Evolutionary conservation across 306 rosid species (phyloP).

Genomic region (Trifolium pratense): DNA sequence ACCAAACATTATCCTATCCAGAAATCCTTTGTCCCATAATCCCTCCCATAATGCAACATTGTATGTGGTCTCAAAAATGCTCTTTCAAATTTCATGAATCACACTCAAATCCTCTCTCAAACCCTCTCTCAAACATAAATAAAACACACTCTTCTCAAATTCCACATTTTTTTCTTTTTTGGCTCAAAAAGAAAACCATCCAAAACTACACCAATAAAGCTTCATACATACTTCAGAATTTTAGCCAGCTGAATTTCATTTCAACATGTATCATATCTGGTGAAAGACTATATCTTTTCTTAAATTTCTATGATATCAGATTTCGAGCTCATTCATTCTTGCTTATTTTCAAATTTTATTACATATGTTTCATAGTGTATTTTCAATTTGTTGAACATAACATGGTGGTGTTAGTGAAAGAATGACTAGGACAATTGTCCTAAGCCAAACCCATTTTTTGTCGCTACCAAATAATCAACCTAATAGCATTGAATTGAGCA

Average conservation of each 20-base stretch:
- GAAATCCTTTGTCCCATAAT: slow-evolving; percentile 55
- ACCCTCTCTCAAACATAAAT: slow-evolving; percentile 11
- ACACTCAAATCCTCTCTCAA: slow-evolving; percentile 50
- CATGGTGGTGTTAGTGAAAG: slow-evolving; percentile 46
- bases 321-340: slow-evolving; percentile 28
- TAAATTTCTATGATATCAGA: slow-evolving; percentile 17
- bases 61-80: slow-evolving; percentile 49
- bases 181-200: not conserved
- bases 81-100: slow-evolving; percentile 60
- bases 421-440: slow-evolving; percentile 85
- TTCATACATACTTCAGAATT: not conserved
- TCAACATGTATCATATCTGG: slow-evolving; percentile 39
- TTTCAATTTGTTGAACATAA: slow-evolving; percentile 29
- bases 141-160: slow-evolving; percentile 7
- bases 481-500: slow-evolving; percentile 50
- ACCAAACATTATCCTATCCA: slow-evolving; percentile 82
- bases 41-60: slow-evolving; percentile 22
- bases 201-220: slow-evolving; percentile 1
- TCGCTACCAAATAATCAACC: slow-evolving; percentile 53
- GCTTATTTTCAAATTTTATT: slow-evolving; percentile 32
- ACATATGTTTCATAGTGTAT: slow-evolving; percentile 18
- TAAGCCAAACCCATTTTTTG: slow-evolving; percentile 56
- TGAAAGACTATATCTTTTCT: slow-evolving; percentile 38
- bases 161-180: not conserved
- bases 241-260: not conserved